phyloP scores from a whole-genome alignment of 345 rosid genomes.

The Noccaea caerulescens region DNA sequence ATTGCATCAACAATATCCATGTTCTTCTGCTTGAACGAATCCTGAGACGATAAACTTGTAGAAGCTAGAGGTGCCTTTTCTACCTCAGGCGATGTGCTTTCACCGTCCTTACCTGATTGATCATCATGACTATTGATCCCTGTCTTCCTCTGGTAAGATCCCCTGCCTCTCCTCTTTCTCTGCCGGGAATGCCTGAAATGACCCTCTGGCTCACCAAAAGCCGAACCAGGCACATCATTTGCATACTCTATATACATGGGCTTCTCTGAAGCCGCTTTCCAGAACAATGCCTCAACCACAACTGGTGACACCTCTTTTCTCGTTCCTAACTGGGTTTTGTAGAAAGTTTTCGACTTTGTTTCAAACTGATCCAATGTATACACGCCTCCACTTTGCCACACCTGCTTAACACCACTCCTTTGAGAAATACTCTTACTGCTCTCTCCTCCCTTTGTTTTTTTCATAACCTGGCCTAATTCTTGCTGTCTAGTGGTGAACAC shows the following conservation, averaged over 20 bases:
- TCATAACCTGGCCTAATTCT: slow-evolving; percentile 80
- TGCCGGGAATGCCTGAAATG: slow-evolving; percentile 62
- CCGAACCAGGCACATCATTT: slow-evolving; percentile 99
- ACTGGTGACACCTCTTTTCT: slow-evolving; percentile 74
- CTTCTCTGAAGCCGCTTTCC: slow-evolving; percentile 89
- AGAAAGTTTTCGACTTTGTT: slow-evolving; percentile 78
- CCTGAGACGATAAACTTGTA: slow-evolving; percentile 40
- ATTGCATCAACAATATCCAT: slow-evolving; percentile 53
- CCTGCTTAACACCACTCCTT: slow-evolving; percentile 71
- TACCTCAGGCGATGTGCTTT: slow-evolving; percentile 37
- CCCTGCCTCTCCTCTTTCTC: slow-evolving; percentile 69
- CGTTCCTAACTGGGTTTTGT: slow-evolving; percentile 64
- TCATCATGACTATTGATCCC: slow-evolving; percentile 43
- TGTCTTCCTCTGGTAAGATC: slow-evolving; percentile 63
- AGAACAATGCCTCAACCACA: slow-evolving; percentile 81
- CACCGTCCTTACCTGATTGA: slow-evolving; percentile 34
- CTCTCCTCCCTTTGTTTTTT: slow-evolving; percentile 54
- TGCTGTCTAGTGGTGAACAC: slow-evolving; percentile 96
- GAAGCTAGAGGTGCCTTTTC: slow-evolving; percentile 40
- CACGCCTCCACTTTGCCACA: slow-evolving; percentile 97
- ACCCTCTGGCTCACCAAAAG: slow-evolving; percentile 82
- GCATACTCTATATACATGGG: slow-evolving; percentile 93
- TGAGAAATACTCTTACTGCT: slow-evolving; percentile 41
- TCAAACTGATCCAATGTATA: slow-evolving; percentile 98
- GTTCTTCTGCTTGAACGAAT: slow-evolving; percentile 51